These are phyloP conservation scores for Jaenimonas drosophilae DNA, from an alignment of 208 protist species.

Conservation along the genomic window DNA sequence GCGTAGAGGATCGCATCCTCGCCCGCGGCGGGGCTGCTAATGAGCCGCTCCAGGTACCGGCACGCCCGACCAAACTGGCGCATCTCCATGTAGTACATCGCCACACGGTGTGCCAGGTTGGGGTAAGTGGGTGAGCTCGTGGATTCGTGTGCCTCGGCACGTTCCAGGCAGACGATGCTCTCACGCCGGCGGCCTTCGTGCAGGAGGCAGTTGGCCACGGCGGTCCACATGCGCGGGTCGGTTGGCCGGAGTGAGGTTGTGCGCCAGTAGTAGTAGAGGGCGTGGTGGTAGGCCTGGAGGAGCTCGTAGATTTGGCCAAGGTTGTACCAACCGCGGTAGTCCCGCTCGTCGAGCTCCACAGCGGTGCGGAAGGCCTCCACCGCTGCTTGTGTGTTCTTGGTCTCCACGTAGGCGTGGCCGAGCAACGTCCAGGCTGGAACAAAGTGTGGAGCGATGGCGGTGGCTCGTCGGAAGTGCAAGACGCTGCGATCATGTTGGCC, in stretches of 20 bases:
- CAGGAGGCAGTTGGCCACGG: slow-evolving; percentile 72
- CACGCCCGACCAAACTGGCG: slow-evolving; percentile 36
- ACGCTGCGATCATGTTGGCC: slow-evolving; percentile 93
- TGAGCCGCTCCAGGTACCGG: slow-evolving; percentile 61
- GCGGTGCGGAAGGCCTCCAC: slow-evolving; percentile 95
- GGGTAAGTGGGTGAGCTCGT: slow-evolving; percentile 39
- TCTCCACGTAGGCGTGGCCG: slow-evolving; percentile 96
- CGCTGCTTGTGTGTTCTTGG: slow-evolving; percentile 91
- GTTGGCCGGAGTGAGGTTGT: slow-evolving; percentile 88
- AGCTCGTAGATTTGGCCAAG: slow-evolving; percentile 97
- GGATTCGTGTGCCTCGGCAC: slow-evolving; percentile 65
- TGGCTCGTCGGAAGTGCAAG: slow-evolving; percentile 90
- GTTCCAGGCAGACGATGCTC: slow-evolving; percentile 66
- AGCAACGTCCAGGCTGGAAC: slow-evolving; percentile 95
- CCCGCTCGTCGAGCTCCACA: slow-evolving; percentile 86
- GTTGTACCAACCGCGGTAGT: slow-evolving; percentile 96
- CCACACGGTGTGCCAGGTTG: slow-evolving; percentile 50
- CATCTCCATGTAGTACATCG: slow-evolving; percentile 43
- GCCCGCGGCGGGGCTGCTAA: slow-evolving; percentile 17
- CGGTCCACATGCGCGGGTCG: slow-evolving; percentile 92
- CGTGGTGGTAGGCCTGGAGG: slow-evolving; percentile 91
- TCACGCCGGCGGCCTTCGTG: slow-evolving; percentile 56
- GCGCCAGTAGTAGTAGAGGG: slow-evolving; percentile 95
- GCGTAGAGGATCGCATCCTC: slow-evolving; percentile 49
- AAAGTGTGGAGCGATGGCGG: slow-evolving; percentile 82